These are phyloP conservation scores for Venustampulla echinocandica DNA, from an alignment of 495 filamentous ascomycete species.

Conservation along the genomic window DNA sequence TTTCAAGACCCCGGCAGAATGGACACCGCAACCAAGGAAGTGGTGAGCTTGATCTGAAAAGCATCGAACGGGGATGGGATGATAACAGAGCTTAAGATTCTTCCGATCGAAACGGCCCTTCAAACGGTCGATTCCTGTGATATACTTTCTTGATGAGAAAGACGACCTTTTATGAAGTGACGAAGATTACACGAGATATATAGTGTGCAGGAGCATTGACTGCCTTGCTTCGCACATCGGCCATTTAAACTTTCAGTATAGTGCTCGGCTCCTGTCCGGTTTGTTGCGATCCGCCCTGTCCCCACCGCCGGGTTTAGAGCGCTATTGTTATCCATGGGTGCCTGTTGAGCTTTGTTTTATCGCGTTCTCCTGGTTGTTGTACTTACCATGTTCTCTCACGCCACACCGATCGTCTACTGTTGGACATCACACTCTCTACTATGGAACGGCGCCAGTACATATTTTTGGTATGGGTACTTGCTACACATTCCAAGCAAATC, in stretches of 20 bases:
- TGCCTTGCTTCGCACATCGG: slow-evolving; percentile 4
- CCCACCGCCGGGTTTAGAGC: no score
- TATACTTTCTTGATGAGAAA: not conserved
- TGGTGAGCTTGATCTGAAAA: slow-evolving; percentile 50
- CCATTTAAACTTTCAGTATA: slow-evolving; percentile 1
- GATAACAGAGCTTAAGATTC: slow-evolving; percentile 25
- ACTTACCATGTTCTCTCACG: slow-evolving; percentile 8
- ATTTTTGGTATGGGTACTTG: slow-evolving; percentile 7
- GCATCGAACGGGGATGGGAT: slow-evolving; percentile 18
- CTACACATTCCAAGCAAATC: slow-evolving; percentile 16
- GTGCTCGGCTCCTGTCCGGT: slow-evolving; percentile 14
- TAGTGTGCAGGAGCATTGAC: slow-evolving; percentile 9
- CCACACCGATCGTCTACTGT: not conserved
- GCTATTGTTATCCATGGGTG: no score
- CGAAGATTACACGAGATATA: slow-evolving; percentile 15
- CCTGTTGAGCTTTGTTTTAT: no score
- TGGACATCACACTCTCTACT: slow-evolving; percentile 14
- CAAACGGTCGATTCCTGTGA: slow-evolving; percentile 17
- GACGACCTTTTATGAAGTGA: slow-evolving; percentile 18
- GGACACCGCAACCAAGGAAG: slow-evolving; percentile 76
- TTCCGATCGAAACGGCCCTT: slow-evolving; percentile 20
- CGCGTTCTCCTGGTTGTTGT: slow-evolving; percentile 3
- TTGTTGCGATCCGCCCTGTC: no score
- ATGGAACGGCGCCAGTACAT: slow-evolving; percentile 18
- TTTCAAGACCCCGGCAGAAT: slow-evolving; percentile 61